Conservation (phyloP, 306 rosid genomes). For the Cajanus cajan region DNA sequence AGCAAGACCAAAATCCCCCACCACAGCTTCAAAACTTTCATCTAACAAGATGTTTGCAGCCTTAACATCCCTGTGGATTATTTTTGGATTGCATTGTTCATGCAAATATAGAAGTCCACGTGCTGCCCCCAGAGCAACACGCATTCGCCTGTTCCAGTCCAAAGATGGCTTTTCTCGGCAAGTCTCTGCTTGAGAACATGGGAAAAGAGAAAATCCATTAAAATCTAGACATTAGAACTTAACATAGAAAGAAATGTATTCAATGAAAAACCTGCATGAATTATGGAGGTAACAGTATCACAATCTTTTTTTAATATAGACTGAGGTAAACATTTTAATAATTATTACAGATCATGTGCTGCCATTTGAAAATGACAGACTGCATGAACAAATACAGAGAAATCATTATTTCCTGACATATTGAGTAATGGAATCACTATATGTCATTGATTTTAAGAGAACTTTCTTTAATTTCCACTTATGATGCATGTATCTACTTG, state of each 20-base stretch:
- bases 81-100: constrained; percentile 90
- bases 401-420: neutral
- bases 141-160: constrained; percentile 85
- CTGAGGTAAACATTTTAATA: neutral
- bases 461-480: neutral
- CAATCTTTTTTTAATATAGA: neutral
- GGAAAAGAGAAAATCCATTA: constrained; percentile 6
- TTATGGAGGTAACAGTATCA: neutral
- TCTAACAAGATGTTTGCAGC: constrained; percentile 96
- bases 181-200: constrained; percentile 51
- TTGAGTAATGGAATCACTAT: neutral
- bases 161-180: constrained; percentile 71
- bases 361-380: constrained; percentile 11
- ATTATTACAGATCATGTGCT: neutral
- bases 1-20: constrained; percentile 97
- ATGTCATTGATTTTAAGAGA: constrained; percentile 16
- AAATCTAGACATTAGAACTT: neutral
- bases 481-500: neutral
- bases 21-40: constrained; percentile 91
- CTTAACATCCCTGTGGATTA: constrained; percentile 95
- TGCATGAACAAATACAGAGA: neutral
- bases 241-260: neutral
- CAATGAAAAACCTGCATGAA: neutral
- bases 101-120: constrained; percentile 93
- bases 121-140: constrained; percentile 77